phyloP scores from a whole-genome alignment of 2,329 filamentous ascomycete genomes.

The Xylariaceae sp. region DNA sequence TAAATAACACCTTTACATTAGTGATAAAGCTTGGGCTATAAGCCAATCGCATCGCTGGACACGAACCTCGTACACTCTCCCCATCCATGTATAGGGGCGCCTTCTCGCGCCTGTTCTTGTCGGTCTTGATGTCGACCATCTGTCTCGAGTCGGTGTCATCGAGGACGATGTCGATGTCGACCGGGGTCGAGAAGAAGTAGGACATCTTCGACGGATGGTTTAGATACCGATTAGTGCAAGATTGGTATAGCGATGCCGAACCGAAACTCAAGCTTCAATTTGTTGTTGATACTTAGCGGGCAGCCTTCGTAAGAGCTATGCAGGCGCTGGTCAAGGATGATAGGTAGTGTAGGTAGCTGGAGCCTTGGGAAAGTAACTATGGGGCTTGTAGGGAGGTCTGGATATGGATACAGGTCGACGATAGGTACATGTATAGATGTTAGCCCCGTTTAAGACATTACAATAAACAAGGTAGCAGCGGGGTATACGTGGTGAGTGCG shows the following conservation, averaged over 20 bases:
- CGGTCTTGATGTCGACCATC: slow-evolving; percentile 96
- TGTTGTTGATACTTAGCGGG: slow-evolving; percentile 10
- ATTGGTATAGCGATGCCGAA: not conserved
- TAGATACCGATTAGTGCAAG: slow-evolving; percentile 13
- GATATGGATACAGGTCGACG: too few species aligned
- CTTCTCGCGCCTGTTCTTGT: slow-evolving; percentile 97
- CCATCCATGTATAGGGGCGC: slow-evolving; percentile 97
- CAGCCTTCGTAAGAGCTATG: not conserved
- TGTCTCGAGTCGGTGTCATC: slow-evolving; percentile 92
- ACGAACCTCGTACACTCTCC: slow-evolving; percentile 72
- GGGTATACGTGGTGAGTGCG: too few species aligned
- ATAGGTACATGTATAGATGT: too few species aligned
- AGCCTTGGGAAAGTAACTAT: slow-evolving; percentile 17
- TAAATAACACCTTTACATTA: slow-evolving; percentile 46
- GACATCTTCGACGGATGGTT: slow-evolving; percentile 67
- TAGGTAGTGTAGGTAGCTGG: slow-evolving; percentile 13
- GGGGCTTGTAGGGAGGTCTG: slow-evolving; percentile 12
- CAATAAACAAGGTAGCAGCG: too few species aligned
- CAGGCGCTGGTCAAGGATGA: slow-evolving; percentile 1
- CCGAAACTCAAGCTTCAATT: slow-evolving; percentile 3
- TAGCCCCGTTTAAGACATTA: too few species aligned
- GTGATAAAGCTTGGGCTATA: not conserved
- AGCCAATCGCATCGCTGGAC: not conserved
- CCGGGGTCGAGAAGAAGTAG: slow-evolving; percentile 96
- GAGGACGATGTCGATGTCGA: slow-evolving; percentile 98